phyloP scores from a whole-genome alignment of 2,329 filamentous ascomycete genomes.

The Claviceps purpurea region DNA sequence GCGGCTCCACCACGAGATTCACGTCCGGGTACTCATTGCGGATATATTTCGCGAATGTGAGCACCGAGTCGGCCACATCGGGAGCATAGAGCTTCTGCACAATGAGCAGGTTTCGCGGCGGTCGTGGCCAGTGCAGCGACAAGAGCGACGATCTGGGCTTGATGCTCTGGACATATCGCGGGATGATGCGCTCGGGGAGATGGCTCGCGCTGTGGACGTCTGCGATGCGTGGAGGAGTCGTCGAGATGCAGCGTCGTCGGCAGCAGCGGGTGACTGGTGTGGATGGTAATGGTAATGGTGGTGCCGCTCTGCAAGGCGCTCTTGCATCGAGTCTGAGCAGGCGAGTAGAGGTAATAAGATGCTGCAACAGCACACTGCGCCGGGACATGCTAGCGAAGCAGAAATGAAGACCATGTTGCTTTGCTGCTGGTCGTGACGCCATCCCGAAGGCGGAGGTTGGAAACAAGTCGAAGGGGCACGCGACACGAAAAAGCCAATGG shows the following conservation, averaged over 20 bases:
- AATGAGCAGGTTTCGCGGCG: conserved; percentile 43
- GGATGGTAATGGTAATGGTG: neutral
- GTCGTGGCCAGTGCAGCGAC: conserved; percentile 39
- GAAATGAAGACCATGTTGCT: neutral
- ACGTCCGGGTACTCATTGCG: conserved; percentile 66
- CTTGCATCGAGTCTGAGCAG: neutral
- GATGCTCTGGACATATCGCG: conserved; percentile 23
- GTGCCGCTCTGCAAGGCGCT: neutral
- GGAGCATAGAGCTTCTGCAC: conserved; percentile 45
- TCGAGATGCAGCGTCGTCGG: conserved; percentile 32
- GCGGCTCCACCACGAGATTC: conserved; percentile 70
- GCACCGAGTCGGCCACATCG: conserved; percentile 36
- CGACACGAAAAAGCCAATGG: neutral
- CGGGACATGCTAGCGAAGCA: conserved; percentile 10
- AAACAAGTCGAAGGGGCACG: neutral
- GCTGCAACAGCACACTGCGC: conserved; percentile 1
- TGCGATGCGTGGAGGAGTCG: conserved; percentile 25
- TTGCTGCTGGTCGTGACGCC: no score
- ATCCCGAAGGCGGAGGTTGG: neutral
- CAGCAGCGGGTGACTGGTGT: neutral
- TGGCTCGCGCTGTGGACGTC: conserved; percentile 18
- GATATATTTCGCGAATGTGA: conserved; percentile 56
- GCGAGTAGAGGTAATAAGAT: neutral
- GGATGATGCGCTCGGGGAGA: conserved; percentile 21
- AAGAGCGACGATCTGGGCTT: conserved; percentile 40